Conservation (phyloP, 1,139 yeast species). For the Arxiozyma bovina region DNA sequence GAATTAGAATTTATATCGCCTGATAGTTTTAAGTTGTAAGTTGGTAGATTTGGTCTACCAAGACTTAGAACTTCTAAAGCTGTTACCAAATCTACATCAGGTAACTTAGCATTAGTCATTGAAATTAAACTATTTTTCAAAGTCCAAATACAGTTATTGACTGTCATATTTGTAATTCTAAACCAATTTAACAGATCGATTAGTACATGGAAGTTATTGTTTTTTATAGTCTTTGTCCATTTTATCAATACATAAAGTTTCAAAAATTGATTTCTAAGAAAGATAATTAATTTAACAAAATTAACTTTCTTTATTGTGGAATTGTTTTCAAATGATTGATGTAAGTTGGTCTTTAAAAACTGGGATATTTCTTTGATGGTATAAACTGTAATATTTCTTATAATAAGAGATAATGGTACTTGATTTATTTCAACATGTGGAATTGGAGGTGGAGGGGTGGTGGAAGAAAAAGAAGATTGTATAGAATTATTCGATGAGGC, state of each 20-base stretch:
- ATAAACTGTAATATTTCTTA: constrained; percentile 29
- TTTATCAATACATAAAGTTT: constrained; percentile 76
- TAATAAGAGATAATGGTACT: constrained; percentile 25
- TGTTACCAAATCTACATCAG: constrained; percentile 80
- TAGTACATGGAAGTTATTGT: constrained; percentile 60
- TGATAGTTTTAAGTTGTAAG: constrained; percentile 42
- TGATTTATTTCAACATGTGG: constrained; percentile 33
- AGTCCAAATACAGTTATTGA: constrained; percentile 54
- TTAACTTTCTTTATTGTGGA: constrained; percentile 59
- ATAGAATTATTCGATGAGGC: not conserved
- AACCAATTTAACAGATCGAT: constrained; percentile 86
- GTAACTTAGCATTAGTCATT: constrained; percentile 74
- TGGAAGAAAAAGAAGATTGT: not conserved
- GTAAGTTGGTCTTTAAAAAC: constrained; percentile 28
- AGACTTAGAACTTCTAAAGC: constrained; percentile 74
- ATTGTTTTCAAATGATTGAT: constrained; percentile 18
- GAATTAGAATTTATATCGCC: constrained; percentile 13
- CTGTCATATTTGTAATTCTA: constrained; percentile 67
- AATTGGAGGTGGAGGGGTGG: constrained; percentile 19
- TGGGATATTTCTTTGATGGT: constrained; percentile 30
- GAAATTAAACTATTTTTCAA: constrained; percentile 54
- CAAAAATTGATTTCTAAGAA: constrained; percentile 70
- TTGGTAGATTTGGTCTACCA: constrained; percentile 70
- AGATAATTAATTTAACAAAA: constrained; percentile 58
- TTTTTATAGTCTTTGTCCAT: constrained; percentile 60